Conservation (phyloP, 345 rosid genomes). For the Eucalyptus regnans region DNA sequence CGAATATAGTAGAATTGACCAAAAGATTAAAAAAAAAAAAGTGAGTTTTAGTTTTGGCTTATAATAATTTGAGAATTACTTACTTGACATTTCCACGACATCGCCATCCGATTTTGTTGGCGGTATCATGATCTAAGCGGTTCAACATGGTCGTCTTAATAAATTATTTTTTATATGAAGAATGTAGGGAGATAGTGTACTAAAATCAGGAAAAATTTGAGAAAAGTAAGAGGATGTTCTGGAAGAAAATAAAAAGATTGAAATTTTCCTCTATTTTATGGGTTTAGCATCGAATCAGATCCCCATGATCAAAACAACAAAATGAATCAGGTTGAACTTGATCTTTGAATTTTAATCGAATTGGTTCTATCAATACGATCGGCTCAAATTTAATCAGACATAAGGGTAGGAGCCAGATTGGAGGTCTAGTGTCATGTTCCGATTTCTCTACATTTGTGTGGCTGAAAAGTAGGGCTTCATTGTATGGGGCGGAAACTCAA, state of each 20-base stretch:
- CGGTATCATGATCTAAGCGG: not conserved
- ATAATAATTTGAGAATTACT: not conserved
- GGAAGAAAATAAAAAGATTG: not conserved
- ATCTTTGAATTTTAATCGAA: not conserved
- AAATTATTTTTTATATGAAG: not conserved
- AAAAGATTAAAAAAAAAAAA: not conserved
- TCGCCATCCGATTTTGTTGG: not conserved
- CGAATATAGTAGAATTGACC: no score
- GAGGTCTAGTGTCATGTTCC: not conserved
- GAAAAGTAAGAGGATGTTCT: not conserved
- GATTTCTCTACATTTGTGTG: not conserved
- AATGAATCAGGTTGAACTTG: not conserved
- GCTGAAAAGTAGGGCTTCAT: not conserved
- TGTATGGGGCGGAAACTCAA: not conserved
- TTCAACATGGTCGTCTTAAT: not conserved
- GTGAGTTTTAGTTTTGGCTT: not conserved
- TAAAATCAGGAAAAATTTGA: not conserved
- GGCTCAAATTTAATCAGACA: not conserved
- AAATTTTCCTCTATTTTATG: not conserved
- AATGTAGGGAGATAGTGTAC: not conserved
- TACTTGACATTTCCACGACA: not conserved
- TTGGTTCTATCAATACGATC: not conserved
- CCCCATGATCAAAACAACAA: not conserved
- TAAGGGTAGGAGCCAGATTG: not conserved
- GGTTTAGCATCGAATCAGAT: not conserved